Percentiles rank a stretch among this genome's conserved stretches.
These are phyloP conservation scores for Cymbopogon citratus DNA, from an alignment of 176 grass and related monocot species.

Conservation along the genomic window DNA sequence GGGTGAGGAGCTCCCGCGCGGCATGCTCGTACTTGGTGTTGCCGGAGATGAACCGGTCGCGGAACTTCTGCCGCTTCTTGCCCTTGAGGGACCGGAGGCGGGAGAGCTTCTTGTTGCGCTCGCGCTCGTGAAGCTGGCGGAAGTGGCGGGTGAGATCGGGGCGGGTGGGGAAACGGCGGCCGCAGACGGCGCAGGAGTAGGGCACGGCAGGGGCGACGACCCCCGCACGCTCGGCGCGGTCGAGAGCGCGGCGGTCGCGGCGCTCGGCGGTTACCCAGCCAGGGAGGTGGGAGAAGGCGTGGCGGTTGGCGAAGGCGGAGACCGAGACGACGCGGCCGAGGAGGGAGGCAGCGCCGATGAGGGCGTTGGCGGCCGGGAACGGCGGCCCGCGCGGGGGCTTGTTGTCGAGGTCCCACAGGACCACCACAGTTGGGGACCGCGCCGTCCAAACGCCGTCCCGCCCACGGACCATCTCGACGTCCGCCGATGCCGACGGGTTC, in stretches of 20 bases:
- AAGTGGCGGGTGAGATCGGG: constrained; percentile 85
- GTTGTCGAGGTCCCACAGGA: constrained; percentile 97
- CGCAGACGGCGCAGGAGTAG: constrained; percentile 78
- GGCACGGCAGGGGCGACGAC: constrained; percentile 39
- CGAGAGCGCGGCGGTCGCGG: constrained; percentile 52
- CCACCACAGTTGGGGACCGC: constrained; percentile 52
- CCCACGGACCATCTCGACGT: constrained; percentile 67
- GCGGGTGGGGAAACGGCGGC: constrained; percentile 77
- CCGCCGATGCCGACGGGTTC: constrained; percentile 2
- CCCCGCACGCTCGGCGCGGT: constrained; percentile 65
- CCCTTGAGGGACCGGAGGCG: constrained; percentile 88
- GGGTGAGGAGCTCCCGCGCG: constrained; percentile 65
- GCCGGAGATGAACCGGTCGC: constrained; percentile 61
- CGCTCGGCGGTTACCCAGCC: constrained; percentile 61
- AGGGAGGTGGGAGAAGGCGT: constrained; percentile 82
- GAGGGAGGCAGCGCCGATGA: constrained; percentile 53
- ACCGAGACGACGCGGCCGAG: constrained; percentile 69
- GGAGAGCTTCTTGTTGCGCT: constrained; percentile 87
- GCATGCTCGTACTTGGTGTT: constrained; percentile 89
- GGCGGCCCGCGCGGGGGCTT: constrained; percentile 80
- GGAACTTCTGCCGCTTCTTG: constrained; percentile 85
- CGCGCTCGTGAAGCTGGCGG: constrained; percentile 88
- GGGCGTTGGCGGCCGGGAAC: constrained; percentile 55
- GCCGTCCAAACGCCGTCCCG: constrained; percentile 52
- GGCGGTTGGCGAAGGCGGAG: constrained; percentile 87